Conservation (phyloP, 257 asterid genomes). For the Salvia hispanica region DNA sequence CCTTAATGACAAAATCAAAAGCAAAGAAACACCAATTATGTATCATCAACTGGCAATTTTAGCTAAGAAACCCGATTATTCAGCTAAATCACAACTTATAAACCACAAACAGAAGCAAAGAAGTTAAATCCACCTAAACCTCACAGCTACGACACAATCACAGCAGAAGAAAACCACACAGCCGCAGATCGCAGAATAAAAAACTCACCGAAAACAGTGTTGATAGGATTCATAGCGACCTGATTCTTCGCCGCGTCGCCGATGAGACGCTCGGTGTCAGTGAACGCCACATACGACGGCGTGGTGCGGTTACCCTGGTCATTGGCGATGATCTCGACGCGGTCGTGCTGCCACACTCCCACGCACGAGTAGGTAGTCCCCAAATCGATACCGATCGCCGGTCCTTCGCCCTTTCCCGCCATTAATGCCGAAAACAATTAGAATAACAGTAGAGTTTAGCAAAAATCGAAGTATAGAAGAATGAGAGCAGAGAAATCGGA, state of each 20-base stretch:
- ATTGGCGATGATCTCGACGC: slow-evolving; percentile 36
- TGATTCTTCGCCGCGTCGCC: not conserved
- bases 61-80: too few relatives aligned
- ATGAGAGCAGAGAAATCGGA: not conserved
- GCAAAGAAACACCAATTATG: not conserved
- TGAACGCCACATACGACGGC: slow-evolving; percentile 36
- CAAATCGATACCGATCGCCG: slow-evolving; percentile 34
- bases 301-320: slow-evolving; percentile 39
- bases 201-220: slow-evolving; percentile 38
- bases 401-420: slow-evolving; percentile 37
- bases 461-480: not conserved
- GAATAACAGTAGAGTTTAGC: not conserved
- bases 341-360: not conserved
- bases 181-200: not conserved
- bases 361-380: slow-evolving; percentile 38
- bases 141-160: too few relatives aligned
- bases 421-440: not conserved
- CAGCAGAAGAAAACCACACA: not conserved
- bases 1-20: not conserved
- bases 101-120: too few relatives aligned
- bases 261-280: not conserved
- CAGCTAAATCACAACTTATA: too few relatives aligned
- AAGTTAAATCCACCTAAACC: too few relatives aligned
- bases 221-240: slow-evolving; percentile 32
- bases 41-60: too few relatives aligned